phyloP scores from a whole-genome alignment of 768 basidiomycete genomes.

The Lactifluus piperatus region DNA sequence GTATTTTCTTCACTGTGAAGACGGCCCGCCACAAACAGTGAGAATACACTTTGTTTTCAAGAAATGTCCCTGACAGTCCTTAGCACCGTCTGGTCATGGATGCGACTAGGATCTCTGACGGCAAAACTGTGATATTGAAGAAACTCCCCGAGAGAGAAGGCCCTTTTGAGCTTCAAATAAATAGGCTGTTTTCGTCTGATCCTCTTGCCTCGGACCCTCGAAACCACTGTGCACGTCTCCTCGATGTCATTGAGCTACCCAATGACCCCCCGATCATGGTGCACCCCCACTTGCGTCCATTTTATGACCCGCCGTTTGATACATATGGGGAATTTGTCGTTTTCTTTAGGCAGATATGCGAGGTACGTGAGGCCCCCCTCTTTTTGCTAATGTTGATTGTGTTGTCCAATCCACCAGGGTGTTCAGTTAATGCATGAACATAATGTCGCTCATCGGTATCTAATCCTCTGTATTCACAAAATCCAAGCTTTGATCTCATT shows the following conservation, averaged over 20 bases:
- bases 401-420: not conserved
- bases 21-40: constrained; percentile 9
- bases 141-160: not conserved
- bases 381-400: not conserved
- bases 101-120: constrained; percentile 8
- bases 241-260: constrained; percentile 3
- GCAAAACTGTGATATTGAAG: constrained; percentile 4
- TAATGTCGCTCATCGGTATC: constrained; percentile 14
- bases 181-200: not conserved
- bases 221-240: constrained; percentile 1
- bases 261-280: constrained; percentile 17
- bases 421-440: constrained; percentile 14
- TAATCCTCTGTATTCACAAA: not conserved
- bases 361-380: constrained; percentile 6
- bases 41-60: not conserved
- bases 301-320: constrained; percentile 23
- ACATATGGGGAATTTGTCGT: constrained; percentile 23
- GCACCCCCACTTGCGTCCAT: constrained; percentile 24
- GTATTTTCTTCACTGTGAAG: not conserved
- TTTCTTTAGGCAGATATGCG: constrained; percentile 22
- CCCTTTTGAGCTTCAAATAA: constrained; percentile 10
- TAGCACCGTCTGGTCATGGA: not conserved
- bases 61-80: not conserved
- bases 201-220: not conserved
- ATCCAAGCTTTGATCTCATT: not conserved